A percentile compares a stretch with the other conserved stretches of the same genome.
These are phyloP conservation scores for Tolypocladium album DNA, from an alignment of 2,329 filamentous ascomycete species.

Conservation along the genomic window DNA sequence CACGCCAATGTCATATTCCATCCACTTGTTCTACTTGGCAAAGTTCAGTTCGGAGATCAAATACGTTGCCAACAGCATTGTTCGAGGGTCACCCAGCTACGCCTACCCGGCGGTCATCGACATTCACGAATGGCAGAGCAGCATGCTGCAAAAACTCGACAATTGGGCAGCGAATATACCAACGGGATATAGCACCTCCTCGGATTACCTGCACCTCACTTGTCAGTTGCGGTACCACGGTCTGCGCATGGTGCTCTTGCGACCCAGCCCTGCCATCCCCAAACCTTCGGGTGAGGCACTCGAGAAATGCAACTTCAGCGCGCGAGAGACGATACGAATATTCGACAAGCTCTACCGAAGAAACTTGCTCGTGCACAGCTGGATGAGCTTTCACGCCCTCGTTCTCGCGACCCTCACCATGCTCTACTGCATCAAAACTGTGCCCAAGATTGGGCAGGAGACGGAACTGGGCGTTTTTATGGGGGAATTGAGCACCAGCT, in stretches of 20 bases:
- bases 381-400: conserved; percentile 36
- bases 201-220: conserved; percentile 15
- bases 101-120: conserved; percentile 35
- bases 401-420: conserved; percentile 37
- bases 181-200: conserved; percentile 3
- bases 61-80: conserved; percentile 42
- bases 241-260: conserved; percentile 35
- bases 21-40: conserved; percentile 36
- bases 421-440: conserved; percentile 37
- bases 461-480: conserved; percentile 28
- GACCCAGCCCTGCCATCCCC: conserved; percentile 41
- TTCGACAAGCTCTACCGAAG: conserved; percentile 32
- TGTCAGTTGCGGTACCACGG: conserved; percentile 37
- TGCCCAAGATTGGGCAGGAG: conserved; percentile 26
- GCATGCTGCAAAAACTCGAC: conserved; percentile 27
- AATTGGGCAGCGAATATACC: conserved; percentile 29
- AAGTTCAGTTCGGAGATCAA: conserved; percentile 47
- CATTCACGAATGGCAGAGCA: conserved; percentile 33
- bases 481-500: conserved; percentile 26
- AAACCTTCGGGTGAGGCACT: conserved; percentile 30
- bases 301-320: conserved; percentile 29
- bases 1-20: conserved; percentile 25
- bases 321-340: conserved; percentile 26
- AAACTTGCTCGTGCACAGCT: conserved; percentile 34
- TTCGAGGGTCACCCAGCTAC: conserved; percentile 33